Conservation (phyloP, 306 rosid genomes). For the Pyrus pyrifolia region DNA sequence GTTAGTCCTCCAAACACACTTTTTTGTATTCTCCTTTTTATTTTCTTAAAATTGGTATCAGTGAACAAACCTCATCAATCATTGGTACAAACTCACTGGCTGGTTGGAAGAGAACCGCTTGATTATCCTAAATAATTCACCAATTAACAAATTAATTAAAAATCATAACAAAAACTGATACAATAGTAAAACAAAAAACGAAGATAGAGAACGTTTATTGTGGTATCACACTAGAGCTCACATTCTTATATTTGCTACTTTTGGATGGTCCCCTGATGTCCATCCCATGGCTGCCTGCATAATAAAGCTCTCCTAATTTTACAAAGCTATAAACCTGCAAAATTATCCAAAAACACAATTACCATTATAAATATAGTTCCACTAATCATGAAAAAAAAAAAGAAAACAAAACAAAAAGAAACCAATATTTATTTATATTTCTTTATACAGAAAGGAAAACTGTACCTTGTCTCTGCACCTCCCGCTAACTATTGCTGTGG, state of each 20-base stretch:
- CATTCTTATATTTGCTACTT: constrained; percentile 38
- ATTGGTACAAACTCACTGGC: constrained; percentile 76
- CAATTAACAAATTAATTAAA: background rate
- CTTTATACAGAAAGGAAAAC: constrained; percentile 3
- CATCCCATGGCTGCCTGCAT: constrained; percentile 99
- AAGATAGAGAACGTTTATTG: background rate
- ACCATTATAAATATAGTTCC: background rate
- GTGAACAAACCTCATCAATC: constrained; percentile 67
- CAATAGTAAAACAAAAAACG: constrained; percentile 11
- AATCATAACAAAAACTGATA: background rate
- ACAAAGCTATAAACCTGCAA: constrained; percentile 75
- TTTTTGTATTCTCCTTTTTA: background rate
- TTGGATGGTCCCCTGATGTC: constrained; percentile 87
- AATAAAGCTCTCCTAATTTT: constrained; percentile 63
- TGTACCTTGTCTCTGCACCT: constrained; percentile 81
- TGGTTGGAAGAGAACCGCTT: constrained; percentile 58
- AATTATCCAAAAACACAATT: background rate
- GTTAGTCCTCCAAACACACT: background rate
- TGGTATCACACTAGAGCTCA: constrained; percentile 18
- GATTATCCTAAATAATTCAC: constrained; percentile 46
- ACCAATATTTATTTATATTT: background rate
- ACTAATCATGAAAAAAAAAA: background rate
- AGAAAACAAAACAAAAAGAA: background rate
- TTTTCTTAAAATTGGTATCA: background rate
- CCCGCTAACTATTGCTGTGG: constrained; percentile 92